A percentile compares a stretch with the other conserved stretches of the same genome.
Evolutionary conservation across 2,329 filamentous ascomycete genomes (phyloP).

Genomic region (Didymella exigua): DNA sequence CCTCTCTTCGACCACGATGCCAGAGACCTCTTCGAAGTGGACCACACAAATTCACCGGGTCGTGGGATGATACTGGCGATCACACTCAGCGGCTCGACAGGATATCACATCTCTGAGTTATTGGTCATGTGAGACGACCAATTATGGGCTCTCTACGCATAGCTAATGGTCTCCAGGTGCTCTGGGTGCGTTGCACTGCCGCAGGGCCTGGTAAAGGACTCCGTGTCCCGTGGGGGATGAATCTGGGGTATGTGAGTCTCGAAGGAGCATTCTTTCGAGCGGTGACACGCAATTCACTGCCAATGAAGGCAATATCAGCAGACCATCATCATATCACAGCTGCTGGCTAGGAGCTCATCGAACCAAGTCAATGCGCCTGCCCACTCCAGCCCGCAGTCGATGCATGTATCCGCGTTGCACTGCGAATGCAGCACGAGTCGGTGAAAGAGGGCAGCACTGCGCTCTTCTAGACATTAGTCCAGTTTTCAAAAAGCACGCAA

Average conservation of each 20-base stretch:
- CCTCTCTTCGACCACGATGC: slow-evolving; percentile 1
- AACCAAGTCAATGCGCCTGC: slow-evolving; percentile 11
- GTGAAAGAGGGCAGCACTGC: slow-evolving; percentile 11
- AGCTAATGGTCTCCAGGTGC: slow-evolving; percentile 21
- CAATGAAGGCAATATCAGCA: slow-evolving; percentile 13
- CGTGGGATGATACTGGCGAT: slow-evolving; percentile 18
- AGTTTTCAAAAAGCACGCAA: slow-evolving; percentile 16
- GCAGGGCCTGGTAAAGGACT: slow-evolving; percentile 19
- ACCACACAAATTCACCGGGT: slow-evolving; percentile 4
- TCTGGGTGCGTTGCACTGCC: slow-evolving; percentile 29
- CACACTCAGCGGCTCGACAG: slow-evolving; percentile 16
- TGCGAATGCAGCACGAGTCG: slow-evolving; percentile 23
- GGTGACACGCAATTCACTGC: slow-evolving; percentile 6
- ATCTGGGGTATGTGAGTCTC: slow-evolving; percentile 29
- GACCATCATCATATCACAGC: slow-evolving; percentile 25
- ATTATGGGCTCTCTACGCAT: slow-evolving; percentile 15
- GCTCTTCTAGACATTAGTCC: background rate
- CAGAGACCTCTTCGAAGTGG: slow-evolving; percentile 3
- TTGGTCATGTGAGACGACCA: slow-evolving; percentile 26
- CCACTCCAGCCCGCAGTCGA: slow-evolving; percentile 29
- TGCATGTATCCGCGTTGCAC: slow-evolving; percentile 23
- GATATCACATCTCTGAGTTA: slow-evolving; percentile 8
- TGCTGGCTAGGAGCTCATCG: slow-evolving; percentile 18
- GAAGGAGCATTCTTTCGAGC: slow-evolving; percentile 16
- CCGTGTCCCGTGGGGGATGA: slow-evolving; percentile 25